phyloP scores from a whole-genome alignment of 768 basidiomycete species.

The Trametes punicea region DNA sequence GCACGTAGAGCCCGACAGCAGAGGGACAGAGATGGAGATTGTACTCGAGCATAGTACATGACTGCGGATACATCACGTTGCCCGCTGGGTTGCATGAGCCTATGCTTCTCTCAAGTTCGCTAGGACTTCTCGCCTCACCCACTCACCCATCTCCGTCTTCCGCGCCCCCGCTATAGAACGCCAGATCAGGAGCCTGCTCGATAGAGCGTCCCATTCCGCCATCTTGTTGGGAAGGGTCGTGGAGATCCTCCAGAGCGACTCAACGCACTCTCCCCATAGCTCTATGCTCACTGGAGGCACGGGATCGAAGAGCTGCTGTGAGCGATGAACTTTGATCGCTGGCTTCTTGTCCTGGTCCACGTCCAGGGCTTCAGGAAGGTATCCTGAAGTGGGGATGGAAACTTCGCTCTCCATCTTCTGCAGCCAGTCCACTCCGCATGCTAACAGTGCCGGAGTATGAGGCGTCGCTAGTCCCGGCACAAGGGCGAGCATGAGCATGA shows the following conservation, averaged over 20 bases:
- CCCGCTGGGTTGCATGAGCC: neutral
- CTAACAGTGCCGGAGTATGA: neutral
- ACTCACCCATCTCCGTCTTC: constrained; percentile 43
- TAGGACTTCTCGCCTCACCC: constrained; percentile 46
- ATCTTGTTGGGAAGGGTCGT: constrained; percentile 38
- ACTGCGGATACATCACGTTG: neutral
- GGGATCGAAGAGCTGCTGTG: constrained; percentile 32
- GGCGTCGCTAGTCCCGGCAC: constrained; percentile 2
- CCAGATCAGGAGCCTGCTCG: constrained; percentile 55
- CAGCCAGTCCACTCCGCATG: constrained; percentile 7
- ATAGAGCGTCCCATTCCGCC: constrained; percentile 50
- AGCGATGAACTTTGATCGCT: constrained; percentile 10
- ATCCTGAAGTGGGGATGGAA: constrained; percentile 1
- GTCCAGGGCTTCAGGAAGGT: neutral
- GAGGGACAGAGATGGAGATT: constrained; percentile 73
- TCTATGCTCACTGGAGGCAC: constrained; percentile 28
- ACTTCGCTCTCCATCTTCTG: constrained; percentile 12
- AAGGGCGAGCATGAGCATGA: constrained; percentile 11
- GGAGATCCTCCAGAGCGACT: constrained; percentile 52
- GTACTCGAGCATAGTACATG: constrained; percentile 42
- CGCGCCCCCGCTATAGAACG: constrained; percentile 42
- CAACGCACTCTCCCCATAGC: constrained; percentile 51
- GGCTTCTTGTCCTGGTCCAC: neutral
- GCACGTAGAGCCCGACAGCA: constrained; percentile 24
- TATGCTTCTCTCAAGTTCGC: constrained; percentile 14